A percentile compares a stretch with the other conserved stretches of the same genome.
phyloP scores from a whole-genome alignment of 176 grass and related monocot species.

The Phoenix roebelenii region DNA sequence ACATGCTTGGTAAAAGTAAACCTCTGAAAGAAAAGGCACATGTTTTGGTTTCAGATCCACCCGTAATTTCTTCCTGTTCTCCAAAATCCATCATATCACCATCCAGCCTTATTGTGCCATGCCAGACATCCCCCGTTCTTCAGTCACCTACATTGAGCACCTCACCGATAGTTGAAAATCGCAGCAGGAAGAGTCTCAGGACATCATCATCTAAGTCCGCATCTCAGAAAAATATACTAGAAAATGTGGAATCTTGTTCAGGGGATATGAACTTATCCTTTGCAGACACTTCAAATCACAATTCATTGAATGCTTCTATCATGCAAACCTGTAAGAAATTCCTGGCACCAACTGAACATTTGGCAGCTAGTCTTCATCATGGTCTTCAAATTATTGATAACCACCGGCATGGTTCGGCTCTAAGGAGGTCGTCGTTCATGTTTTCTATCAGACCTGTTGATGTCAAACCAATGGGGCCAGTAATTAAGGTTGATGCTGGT shows the following conservation, averaged over 20 bases:
- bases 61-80: neutral
- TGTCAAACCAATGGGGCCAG: conserved; percentile 33
- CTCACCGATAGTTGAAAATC: conserved; percentile 21
- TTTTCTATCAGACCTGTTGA: conserved; percentile 57
- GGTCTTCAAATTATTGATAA: conserved; percentile 78
- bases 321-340: conserved; percentile 10
- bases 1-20: no score
- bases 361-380: conserved; percentile 73
- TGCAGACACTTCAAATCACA: conserved; percentile 9
- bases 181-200: conserved; percentile 33
- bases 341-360: conserved; percentile 15
- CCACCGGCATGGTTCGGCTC: conserved; percentile 41
- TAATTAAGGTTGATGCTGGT: conserved; percentile 63
- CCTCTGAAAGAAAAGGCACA: no score
- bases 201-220: conserved; percentile 33
- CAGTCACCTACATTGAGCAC: conserved; percentile 4
- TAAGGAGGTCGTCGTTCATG: conserved; percentile 70
- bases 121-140: conserved; percentile 7
- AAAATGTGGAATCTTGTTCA: conserved; percentile 5
- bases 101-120: conserved; percentile 16
- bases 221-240: conserved; percentile 27
- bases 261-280: neutral
- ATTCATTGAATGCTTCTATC: conserved; percentile 2
- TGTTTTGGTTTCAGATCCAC: no score
- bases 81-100: neutral